phyloP scores from a whole-genome alignment of 495 filamentous ascomycete species.

The Tuber microsphaerosporum region DNA sequence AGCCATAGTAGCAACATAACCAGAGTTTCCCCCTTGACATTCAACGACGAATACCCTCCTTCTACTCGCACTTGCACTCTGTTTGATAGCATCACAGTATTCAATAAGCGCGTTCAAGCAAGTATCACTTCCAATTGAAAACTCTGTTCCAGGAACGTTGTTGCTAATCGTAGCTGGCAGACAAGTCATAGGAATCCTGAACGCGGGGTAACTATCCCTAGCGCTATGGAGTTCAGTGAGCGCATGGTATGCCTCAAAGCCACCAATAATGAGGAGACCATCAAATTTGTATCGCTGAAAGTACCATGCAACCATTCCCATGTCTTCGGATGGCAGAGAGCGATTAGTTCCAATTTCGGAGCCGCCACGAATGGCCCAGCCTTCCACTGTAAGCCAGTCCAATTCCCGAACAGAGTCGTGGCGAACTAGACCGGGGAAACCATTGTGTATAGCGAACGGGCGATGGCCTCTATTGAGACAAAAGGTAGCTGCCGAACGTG shows the following conservation, averaged over 20 bases:
- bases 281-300: slow-evolving; percentile 85
- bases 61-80: slow-evolving; percentile 87
- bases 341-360: slow-evolving; percentile 98
- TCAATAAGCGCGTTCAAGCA: slow-evolving; percentile 93
- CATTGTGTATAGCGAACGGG: slow-evolving; percentile 87
- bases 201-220: slow-evolving; percentile 65
- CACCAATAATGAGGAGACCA: slow-evolving; percentile 84
- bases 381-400: slow-evolving; percentile 85
- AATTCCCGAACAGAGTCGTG: slow-evolving; percentile 87
- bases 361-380: slow-evolving; percentile 92
- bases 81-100: slow-evolving; percentile 96
- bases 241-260: slow-evolving; percentile 94
- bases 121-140: slow-evolving; percentile 92
- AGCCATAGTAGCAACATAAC: slow-evolving; percentile 86
- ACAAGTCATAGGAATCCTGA: slow-evolving; percentile 87
- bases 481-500: slow-evolving; percentile 90
- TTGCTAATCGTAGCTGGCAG: slow-evolving; percentile 97
- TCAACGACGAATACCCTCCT: slow-evolving; percentile 95
- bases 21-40: slow-evolving; percentile 89
- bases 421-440: slow-evolving; percentile 87
- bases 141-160: slow-evolving; percentile 97
- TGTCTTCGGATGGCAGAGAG: slow-evolving; percentile 72
- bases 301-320: slow-evolving; percentile 72
- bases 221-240: slow-evolving; percentile 78
- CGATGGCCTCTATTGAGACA: slow-evolving; percentile 89